Conservation (phyloP, 768 basidiomycete genomes). For the Psilocybe azurescens region DNA sequence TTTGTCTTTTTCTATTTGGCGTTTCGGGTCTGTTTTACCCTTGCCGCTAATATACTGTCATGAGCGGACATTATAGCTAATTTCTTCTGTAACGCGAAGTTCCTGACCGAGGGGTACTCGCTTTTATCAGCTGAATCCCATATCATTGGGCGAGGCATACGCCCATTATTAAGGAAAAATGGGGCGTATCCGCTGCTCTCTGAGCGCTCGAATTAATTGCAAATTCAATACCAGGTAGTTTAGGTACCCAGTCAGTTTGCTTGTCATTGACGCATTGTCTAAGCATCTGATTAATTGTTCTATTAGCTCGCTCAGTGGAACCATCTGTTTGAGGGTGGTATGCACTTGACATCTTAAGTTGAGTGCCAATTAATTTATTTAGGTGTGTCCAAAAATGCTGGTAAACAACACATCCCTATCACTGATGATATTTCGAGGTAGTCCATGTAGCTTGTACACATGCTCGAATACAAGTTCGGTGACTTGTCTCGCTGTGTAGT, state of each 20-base stretch:
- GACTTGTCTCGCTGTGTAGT: slow-evolving; percentile 36
- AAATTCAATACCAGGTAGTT: too few relatives aligned
- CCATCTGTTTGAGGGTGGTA: too few relatives aligned
- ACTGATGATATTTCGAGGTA: slow-evolving; percentile 42
- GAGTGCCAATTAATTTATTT: slow-evolving; percentile 21
- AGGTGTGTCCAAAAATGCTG: slow-evolving; percentile 46
- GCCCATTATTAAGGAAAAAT: too few relatives aligned
- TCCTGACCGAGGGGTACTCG: slow-evolving; percentile 17
- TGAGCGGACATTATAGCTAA: slow-evolving; percentile 31
- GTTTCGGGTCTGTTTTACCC: slow-evolving; percentile 29
- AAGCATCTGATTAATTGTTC: too few relatives aligned
- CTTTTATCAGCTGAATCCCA: slow-evolving; percentile 4
- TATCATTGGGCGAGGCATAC: slow-evolving; percentile 14
- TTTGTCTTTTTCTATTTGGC: slow-evolving; percentile 28
- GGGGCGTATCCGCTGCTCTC: too few relatives aligned
- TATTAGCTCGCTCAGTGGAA: too few relatives aligned
- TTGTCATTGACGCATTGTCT: too few relatives aligned
- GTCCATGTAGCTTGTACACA: slow-evolving; percentile 42
- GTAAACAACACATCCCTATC: slow-evolving; percentile 50
- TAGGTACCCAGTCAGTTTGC: too few relatives aligned
- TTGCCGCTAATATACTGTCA: slow-evolving; percentile 34
- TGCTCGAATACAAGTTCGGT: slow-evolving; percentile 39
- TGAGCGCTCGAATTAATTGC: too few relatives aligned
- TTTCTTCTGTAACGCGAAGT: slow-evolving; percentile 14
- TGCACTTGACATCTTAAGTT: slow-evolving; percentile 33